Percentiles rank a stretch among this genome's conserved stretches.
Evolutionary conservation across 805 yeast species (phyloP).

Genomic region (Candida endomychidarum): DNA sequence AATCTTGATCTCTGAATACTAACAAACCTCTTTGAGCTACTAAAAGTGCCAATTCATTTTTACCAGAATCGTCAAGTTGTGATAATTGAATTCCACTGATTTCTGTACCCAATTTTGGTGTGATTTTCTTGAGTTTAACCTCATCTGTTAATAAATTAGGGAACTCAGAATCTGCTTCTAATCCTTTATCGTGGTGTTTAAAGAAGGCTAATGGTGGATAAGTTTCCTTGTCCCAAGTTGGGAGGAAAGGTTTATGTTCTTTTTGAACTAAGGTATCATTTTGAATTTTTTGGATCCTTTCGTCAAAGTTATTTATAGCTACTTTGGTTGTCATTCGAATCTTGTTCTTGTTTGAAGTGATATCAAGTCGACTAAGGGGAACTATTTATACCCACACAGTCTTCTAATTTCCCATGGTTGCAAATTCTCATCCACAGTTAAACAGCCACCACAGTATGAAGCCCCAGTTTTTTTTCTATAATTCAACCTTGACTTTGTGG

Average conservation of each 20-base stretch:
- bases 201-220: constrained; percentile 52
- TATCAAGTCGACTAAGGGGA: too few relatives aligned
- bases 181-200: constrained; percentile 58
- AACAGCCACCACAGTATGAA: too few relatives aligned
- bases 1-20: constrained; percentile 64
- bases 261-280: constrained; percentile 14
- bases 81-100: constrained; percentile 60
- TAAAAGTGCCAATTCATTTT: constrained; percentile 65
- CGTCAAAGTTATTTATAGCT: constrained; percentile 4
- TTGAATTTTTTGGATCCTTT: constrained; percentile 3
- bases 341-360: too few relatives aligned
- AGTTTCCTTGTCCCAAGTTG: constrained; percentile 41
- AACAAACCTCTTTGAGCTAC: constrained; percentile 70
- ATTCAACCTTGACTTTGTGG: too few relatives aligned
- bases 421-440: too few relatives aligned
- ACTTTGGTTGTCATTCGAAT: constrained; percentile 10
- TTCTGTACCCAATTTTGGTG: constrained; percentile 75
- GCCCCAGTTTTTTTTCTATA: too few relatives aligned
- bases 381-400: not conserved
- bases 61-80: constrained; percentile 49
- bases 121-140: constrained; percentile 39
- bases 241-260: constrained; percentile 22
- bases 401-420: too few relatives aligned
- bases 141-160: constrained; percentile 47
- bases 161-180: constrained; percentile 53